Evolutionary conservation across 306 rosid species (phyloP).

Genomic region (Carpinus viminea): DNA sequence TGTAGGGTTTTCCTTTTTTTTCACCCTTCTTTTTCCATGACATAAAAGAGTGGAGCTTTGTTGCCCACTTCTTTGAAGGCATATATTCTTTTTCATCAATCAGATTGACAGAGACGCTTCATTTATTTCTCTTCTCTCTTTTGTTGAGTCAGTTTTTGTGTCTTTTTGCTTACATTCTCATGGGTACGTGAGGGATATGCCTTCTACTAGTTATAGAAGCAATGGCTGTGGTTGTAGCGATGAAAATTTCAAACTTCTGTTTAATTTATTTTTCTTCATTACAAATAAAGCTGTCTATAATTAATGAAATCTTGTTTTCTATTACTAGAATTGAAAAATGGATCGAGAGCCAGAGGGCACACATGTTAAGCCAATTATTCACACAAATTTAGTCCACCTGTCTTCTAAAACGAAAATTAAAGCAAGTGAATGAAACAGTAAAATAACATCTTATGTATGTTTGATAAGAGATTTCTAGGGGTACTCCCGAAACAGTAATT

Average conservation of each 20-base stretch:
- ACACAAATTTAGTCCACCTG: no score
- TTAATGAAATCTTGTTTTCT: background rate
- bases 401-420: no score
- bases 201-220: background rate
- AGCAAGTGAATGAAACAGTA: no score
- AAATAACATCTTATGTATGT: no score
- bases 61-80: background rate
- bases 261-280: background rate
- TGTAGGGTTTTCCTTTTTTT: background rate
- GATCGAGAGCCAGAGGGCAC: no score
- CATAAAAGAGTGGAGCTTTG: constrained; percentile 3
- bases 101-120: background rate
- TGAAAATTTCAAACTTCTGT: background rate
- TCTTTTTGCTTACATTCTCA: background rate
- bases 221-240: background rate
- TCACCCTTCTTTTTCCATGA: background rate
- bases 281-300: no score
- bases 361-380: no score
- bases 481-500: no score
- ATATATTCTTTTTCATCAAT: background rate
- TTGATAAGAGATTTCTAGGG: no score
- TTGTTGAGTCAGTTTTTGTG: background rate
- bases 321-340: background rate
- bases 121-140: background rate
- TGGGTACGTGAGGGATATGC: background rate